Percentiles rank a stretch among this genome's conserved stretches.
Conservation (phyloP, 106 monocot species). For the Ottelia alismoides region DNA sequence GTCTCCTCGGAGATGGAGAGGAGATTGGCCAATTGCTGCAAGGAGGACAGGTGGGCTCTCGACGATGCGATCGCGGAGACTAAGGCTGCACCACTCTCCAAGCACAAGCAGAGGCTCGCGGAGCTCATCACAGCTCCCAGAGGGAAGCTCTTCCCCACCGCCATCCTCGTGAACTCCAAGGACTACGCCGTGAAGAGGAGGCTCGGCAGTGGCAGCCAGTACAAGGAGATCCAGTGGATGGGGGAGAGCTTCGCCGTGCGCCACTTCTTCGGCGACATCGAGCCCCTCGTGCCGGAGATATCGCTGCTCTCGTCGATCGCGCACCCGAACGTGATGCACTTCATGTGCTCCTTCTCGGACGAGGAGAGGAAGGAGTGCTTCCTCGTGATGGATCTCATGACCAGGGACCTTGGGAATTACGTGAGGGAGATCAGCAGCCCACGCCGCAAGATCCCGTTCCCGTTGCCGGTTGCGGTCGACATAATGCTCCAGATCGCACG, state of each 20-base stretch:
- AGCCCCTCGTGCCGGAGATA: constrained; percentile 28
- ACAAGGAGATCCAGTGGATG: constrained; percentile 54
- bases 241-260: constrained; percentile 35
- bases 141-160: constrained; percentile 26
- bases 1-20: constrained; percentile 22
- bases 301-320: constrained; percentile 22
- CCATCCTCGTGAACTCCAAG: constrained; percentile 23
- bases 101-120: constrained; percentile 30
- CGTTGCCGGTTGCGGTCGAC: constrained; percentile 47
- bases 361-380: constrained; percentile 45
- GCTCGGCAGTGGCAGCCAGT: constrained; percentile 20
- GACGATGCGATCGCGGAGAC: constrained; percentile 25
- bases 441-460: constrained; percentile 33
- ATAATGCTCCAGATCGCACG: constrained; percentile 62
- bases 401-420: constrained; percentile 29
- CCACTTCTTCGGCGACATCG: constrained; percentile 28
- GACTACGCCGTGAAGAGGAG: constrained; percentile 37
- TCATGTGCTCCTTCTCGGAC: constrained; percentile 40
- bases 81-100: constrained; percentile 9
- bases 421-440: constrained; percentile 39
- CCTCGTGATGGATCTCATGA: constrained; percentile 58
- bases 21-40: constrained; percentile 21
- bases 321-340: constrained; percentile 38
- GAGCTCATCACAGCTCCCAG: constrained; percentile 23
- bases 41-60: constrained; percentile 55